Evolutionary conservation across 495 filamentous ascomycete genomes (phyloP).

Genomic region (Trichodelitschia bisporula): DNA sequence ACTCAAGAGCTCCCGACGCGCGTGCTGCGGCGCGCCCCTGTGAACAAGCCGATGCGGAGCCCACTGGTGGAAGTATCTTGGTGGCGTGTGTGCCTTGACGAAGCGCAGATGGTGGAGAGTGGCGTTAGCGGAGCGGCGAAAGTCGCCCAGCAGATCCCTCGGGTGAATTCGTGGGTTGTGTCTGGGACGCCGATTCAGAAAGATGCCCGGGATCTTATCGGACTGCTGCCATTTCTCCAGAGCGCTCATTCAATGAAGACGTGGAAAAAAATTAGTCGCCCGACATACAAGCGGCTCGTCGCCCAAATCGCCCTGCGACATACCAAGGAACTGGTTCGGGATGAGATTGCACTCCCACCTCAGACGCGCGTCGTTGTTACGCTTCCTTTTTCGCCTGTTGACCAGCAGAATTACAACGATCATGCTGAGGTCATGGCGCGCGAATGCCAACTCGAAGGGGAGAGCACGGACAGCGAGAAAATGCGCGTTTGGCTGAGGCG

Average conservation of each 20-base stretch:
- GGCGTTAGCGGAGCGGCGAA: constrained; percentile 63
- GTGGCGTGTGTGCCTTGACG: constrained; percentile 87
- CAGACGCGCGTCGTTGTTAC: constrained; percentile 75
- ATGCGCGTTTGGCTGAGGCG: constrained; percentile 48
- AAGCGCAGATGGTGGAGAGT: constrained; percentile 87
- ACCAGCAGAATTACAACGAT: constrained; percentile 63
- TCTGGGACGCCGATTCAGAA: constrained; percentile 75
- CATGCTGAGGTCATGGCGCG: constrained; percentile 49
- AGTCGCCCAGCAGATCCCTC: constrained; percentile 55
- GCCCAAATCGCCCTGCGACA: constrained; percentile 51
- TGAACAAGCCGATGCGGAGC: constrained; percentile 40
- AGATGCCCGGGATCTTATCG: constrained; percentile 39
- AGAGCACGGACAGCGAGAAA: constrained; percentile 25
- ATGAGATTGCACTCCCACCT: constrained; percentile 44
- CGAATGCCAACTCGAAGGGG: constrained; percentile 34
- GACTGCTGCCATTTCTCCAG: constrained; percentile 57
- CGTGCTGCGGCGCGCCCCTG: constrained; percentile 36
- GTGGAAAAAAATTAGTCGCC: constrained; percentile 37
- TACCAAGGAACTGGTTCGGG: constrained; percentile 53
- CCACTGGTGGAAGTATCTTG: constrained; percentile 59
- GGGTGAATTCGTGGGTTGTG: constrained; percentile 77
- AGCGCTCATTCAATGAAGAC: constrained; percentile 39
- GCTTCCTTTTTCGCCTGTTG: constrained; percentile 64
- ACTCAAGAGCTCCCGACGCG: constrained; percentile 37
- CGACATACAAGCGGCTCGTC: constrained; percentile 46